Evolutionary conservation across 129 eudicot species (phyloP), one percentile per base, ranked within the genome.

Genomic region (Lactuca sativa): DNA sequence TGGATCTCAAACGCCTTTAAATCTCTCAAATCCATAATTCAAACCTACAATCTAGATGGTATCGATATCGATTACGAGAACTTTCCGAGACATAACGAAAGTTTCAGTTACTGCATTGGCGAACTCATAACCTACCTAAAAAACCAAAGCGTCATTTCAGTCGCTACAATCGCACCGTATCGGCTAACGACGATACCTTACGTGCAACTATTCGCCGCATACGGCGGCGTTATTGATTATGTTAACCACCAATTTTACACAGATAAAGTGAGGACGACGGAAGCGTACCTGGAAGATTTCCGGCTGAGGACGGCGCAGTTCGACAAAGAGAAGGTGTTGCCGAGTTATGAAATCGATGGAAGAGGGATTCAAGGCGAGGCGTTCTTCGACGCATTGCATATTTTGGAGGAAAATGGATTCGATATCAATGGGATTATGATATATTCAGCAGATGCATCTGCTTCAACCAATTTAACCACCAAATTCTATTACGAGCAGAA

Each of bases 361-460:
- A 85, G 96, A 54, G 96, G 96, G 69, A 85, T 88, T 13, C 96
- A 85, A 77, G 92, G 96, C 65, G 91, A 85, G 74, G 71, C 64
- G 0, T 85, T 88, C 48, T 88, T 88, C 43, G 82, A 69, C n/a
- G 96, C 96, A 13, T 52, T 85, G 66, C 37, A 9, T 15, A 37
- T 74, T 25, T 49, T 88, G 81, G 74, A 76, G 66, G 71, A 80
- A 9, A 68, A 85, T 67, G 91, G 84, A 4, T 83, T 72, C 56
- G 78, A 81, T 41, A 66, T 88, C 3, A 76, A 79, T 76, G 96
- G 96, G 16, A 79, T 84, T 2, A 85, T 88, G 96, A 83, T 88
- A 57, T 88, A 69, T 73, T 88, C 96, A 0, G 96, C 92, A 3
- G 92, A 88, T 85, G 96, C 96, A 41, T 88, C 96, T 44, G 75